A percentile compares a stretch with the other conserved stretches of the same genome.
phyloP scores from a whole-genome alignment of 2,329 filamentous ascomycete species.

The Onygenales sp. region DNA sequence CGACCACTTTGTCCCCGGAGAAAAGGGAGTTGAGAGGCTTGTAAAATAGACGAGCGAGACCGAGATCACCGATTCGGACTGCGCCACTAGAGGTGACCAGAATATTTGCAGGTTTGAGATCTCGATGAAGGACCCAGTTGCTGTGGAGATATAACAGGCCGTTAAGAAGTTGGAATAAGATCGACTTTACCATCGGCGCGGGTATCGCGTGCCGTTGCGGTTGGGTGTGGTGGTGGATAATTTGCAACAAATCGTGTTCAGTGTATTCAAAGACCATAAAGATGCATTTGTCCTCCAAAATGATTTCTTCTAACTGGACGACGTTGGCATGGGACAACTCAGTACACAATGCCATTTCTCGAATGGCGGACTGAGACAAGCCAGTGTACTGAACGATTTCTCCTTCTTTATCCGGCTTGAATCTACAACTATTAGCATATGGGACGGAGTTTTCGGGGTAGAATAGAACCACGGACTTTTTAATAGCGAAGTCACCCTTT shows the following conservation, averaged over 20 bases:
- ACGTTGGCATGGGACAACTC: slow-evolving; percentile 85
- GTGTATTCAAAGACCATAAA: slow-evolving; percentile 99
- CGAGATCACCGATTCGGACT: slow-evolving; percentile 91
- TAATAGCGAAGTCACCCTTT: slow-evolving; percentile 87
- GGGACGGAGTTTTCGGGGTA: neutral
- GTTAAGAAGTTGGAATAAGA: slow-evolving; percentile 91
- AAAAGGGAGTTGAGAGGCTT: slow-evolving; percentile 89
- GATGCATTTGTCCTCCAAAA: slow-evolving; percentile 96
- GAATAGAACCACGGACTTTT: slow-evolving; percentile 56
- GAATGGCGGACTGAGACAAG: slow-evolving; percentile 92
- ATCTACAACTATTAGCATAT: slow-evolving; percentile 32
- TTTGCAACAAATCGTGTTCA: slow-evolving; percentile 92
- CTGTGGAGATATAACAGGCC: slow-evolving; percentile 89
- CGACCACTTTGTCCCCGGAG: slow-evolving; percentile 92
- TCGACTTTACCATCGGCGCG: slow-evolving; percentile 78
- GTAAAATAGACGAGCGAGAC: slow-evolving; percentile 83
- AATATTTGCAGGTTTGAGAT: slow-evolving; percentile 96
- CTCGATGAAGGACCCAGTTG: slow-evolving; percentile 95
- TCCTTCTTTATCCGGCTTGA: slow-evolving; percentile 97
- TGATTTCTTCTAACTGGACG: slow-evolving; percentile 86
- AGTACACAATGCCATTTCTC: slow-evolving; percentile 94
- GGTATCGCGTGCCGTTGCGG: slow-evolving; percentile 81
- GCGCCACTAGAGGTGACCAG: slow-evolving; percentile 88
- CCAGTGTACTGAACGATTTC: slow-evolving; percentile 92
- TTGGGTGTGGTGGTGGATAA: slow-evolving; percentile 95